Evolutionary conservation across 345 rosid species (phyloP).

Genomic region (Trapa bicornis): DNA sequence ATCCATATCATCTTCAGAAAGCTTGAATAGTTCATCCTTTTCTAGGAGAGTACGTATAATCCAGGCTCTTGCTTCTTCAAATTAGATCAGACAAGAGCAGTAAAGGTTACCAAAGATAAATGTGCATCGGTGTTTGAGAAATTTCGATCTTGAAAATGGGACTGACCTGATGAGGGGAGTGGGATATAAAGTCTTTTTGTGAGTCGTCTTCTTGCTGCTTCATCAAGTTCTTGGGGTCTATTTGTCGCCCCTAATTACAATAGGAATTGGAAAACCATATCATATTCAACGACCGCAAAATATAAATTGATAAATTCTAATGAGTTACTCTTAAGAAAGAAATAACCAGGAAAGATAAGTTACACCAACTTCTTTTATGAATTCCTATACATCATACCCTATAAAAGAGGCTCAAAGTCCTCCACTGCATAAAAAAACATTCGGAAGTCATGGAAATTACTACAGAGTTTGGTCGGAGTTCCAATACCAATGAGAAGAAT

Average conservation of each 20-base stretch:
- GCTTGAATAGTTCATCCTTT: constrained; percentile 81
- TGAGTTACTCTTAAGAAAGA: not conserved
- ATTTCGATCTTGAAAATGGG: constrained; percentile 3
- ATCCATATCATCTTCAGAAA: constrained; percentile 53
- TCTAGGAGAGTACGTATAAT: constrained; percentile 61
- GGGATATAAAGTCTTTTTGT: constrained; percentile 89
- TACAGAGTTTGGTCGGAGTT: constrained; percentile 2
- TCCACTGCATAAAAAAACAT: not conserved
- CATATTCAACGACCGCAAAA: not conserved
- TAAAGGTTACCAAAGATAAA: not conserved
- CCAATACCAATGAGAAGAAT: constrained; percentile 85
- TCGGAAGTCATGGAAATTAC: not conserved
- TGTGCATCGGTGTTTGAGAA: not conserved
- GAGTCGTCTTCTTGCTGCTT: constrained; percentile 92
- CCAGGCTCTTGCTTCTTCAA: constrained; percentile 95
- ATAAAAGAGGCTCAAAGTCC: not conserved
- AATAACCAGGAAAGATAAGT: not conserved
- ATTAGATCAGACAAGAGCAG: constrained; percentile 3
- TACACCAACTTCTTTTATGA: not conserved
- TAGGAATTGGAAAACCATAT: constrained; percentile 1
- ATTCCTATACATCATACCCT: not conserved
- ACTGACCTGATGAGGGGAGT: constrained; percentile 77
- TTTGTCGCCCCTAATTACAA: constrained; percentile 75
- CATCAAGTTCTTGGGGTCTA: constrained; percentile 98
- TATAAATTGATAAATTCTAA: not conserved